Evolutionary conservation across 805 yeast genomes (phyloP).

Genomic region (Hanseniaspora thailandica): DNA sequence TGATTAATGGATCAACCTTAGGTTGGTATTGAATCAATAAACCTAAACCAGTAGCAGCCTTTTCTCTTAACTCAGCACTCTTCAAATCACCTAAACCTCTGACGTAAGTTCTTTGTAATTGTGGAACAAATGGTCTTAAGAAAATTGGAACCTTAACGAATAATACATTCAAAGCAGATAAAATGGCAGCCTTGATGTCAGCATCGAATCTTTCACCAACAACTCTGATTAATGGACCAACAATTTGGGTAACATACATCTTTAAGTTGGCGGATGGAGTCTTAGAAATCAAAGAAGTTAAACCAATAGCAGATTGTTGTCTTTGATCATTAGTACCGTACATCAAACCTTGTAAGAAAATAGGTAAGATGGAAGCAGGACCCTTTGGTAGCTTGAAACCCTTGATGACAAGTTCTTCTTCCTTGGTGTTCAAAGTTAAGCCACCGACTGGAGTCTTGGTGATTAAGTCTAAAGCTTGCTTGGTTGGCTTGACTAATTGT

Average conservation of each 20-base stretch:
- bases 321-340: constrained; percentile 77
- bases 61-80: constrained; percentile 58
- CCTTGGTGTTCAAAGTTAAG: constrained; percentile 45
- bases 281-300: constrained; percentile 73
- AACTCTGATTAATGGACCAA: constrained; percentile 96
- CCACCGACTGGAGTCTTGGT: constrained; percentile 49
- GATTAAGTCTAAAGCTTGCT: constrained; percentile 54
- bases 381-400: constrained; percentile 58
- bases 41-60: constrained; percentile 87
- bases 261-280: constrained; percentile 74
- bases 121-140: constrained; percentile 91
- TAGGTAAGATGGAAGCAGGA: constrained; percentile 76
- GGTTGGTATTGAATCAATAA: constrained; percentile 81
- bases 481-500: constrained; percentile 66
- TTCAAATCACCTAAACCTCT: constrained; percentile 72
- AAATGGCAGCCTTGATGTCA: constrained; percentile 88
- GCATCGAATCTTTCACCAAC: constrained; percentile 89
- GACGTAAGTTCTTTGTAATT: constrained; percentile 91
- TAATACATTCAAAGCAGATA: constrained; percentile 68
- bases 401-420: constrained; percentile 49
- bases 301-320: constrained; percentile 77
- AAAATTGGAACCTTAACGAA: constrained; percentile 78
- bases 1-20: constrained; percentile 81
- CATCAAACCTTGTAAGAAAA: constrained; percentile 90
- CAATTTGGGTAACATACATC: constrained; percentile 82